A percentile compares a stretch with the other conserved stretches of the same genome.
phyloP scores from a whole-genome alignment of 805 yeast species.

The Cephaloascus albidus region DNA sequence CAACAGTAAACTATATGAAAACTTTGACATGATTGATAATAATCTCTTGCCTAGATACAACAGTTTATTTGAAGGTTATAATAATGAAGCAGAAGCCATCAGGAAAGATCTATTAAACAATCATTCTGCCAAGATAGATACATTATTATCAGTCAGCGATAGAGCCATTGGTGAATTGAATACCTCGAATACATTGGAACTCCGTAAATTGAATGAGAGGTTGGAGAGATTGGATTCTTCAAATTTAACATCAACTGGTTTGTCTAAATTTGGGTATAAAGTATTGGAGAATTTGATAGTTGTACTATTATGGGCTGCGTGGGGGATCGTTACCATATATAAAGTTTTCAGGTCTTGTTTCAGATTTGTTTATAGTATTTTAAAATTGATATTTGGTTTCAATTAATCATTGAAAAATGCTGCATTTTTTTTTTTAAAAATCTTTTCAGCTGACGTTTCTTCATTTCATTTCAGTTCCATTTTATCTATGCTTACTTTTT shows the following conservation, averaged over 20 bases:
- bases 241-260: constrained; percentile 18
- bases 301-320: constrained; percentile 38
- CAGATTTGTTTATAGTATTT: constrained; percentile 3
- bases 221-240: constrained; percentile 29
- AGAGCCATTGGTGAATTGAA: constrained; percentile 66
- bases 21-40: not conserved
- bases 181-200: constrained; percentile 57
- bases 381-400: not conserved
- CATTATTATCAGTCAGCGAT: constrained; percentile 52
- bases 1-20: not conserved
- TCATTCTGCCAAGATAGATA: constrained; percentile 49
- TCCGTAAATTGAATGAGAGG: constrained; percentile 43
- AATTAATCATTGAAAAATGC: not conserved
- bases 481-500: no score
- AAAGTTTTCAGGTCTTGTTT: constrained; percentile 18
- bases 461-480: no score
- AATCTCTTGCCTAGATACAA: not conserved
- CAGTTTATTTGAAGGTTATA: not conserved
- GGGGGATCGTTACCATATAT: constrained; percentile 46
- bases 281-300: constrained; percentile 45
- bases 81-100: not conserved
- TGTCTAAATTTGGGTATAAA: constrained; percentile 30
- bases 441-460: no score
- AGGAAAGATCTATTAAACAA: constrained; percentile 9
- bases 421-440: no score